Base-by-base conservation (phyloP, 148 eudicot genomes). In the Rhododendron williamsianum region DNA sequence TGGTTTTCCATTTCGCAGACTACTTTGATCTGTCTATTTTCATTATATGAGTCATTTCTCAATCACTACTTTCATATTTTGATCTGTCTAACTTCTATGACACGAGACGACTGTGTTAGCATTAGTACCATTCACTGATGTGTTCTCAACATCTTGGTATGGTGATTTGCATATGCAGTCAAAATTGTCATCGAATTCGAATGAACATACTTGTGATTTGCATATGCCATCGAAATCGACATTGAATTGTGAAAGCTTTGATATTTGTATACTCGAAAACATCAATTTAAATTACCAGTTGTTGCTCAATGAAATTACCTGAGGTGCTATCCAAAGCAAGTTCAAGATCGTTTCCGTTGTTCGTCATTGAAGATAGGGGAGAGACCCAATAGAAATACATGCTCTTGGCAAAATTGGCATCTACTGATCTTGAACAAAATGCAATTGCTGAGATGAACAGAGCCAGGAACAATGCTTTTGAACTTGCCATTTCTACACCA, bases 371-470 rank as follows among this genome's bases (percentile, higher is more conserved):
- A 78, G 92, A 83, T 13, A 87, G 90, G 1, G 81, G 74, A 80
- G 88, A 86, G 51, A 90, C 91, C 95, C 95, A 93, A 73, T 89
- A 84, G 89, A 90, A 85, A 56, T 76, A 86, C 81, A 88, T 85
- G 71, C 58, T 71, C 13, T 87, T 86, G 7, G 69, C 69, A 33
- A 91, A 52, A 4, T 82, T 84, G 58, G 91, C 95, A 25, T 84
- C 74, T 41, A 90, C 93, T 4, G 87, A 52, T 86, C 90, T 85
- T 38, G 80, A 49, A 71, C 89, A 87, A 85, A 90, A 69, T 38
- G 85, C 86, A 27, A 87, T 60, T 9, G 86, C 84, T 81, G 87
- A 74, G 36, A 83, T 84, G 30, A 89, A 81, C 2, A 88, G 30
- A 73, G 91, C 89, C 71, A 87, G 3, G 51, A 87, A 63, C 43